Evolutionary conservation across 768 basidiomycete species (phyloP), one percentile per base, ranked within the genome.

Genomic region (Lentinula lateritia): DNA sequence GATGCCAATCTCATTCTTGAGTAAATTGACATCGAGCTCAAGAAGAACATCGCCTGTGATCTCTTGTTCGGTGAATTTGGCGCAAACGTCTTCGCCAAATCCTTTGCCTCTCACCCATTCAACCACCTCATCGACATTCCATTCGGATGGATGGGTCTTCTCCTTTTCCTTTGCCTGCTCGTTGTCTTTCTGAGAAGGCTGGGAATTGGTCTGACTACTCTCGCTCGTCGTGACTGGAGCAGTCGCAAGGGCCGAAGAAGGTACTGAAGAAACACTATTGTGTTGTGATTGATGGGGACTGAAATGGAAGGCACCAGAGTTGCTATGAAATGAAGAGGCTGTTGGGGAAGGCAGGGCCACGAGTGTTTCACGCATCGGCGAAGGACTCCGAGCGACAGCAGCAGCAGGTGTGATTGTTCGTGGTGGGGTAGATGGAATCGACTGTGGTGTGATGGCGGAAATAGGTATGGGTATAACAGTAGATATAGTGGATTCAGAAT

Each of bases 51-150:
- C 97, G 18, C 97, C 97, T 0, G 95, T 92, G 58, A 99, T 98
- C 76, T 99, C 97, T 85, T 99, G 95, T 75, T 98, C 96, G 95
- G 81, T 85, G 69, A 99, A 98, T 70, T 92, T 95, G 60, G 86
- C 83, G 66, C 89, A 89, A 3, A 95, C 87, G 50, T 84, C 81
- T 52, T 87, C 79, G 64, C 94, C 94, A 60, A 98, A 97, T 2
- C 92, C 92, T 75, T 90, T 93, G 38, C 74, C 75, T 69, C 83
- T 86, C 32, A 93, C 75, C 97, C 97, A 99, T 0, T 88, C 88
- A 1, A 94, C 79, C 6, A 99, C 97, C 43, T 98, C 88, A 0
- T 92, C 90, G 0, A 98, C 85, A 0, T 75, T 79, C 97, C 97
- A 99, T 60, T 91, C 89, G 0, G 81, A 80, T 0, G 92, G 83